Base-by-base conservation (phyloP, 2,329 filamentous ascomycete genomes). In the Basipetospora chlamydospora region DNA sequence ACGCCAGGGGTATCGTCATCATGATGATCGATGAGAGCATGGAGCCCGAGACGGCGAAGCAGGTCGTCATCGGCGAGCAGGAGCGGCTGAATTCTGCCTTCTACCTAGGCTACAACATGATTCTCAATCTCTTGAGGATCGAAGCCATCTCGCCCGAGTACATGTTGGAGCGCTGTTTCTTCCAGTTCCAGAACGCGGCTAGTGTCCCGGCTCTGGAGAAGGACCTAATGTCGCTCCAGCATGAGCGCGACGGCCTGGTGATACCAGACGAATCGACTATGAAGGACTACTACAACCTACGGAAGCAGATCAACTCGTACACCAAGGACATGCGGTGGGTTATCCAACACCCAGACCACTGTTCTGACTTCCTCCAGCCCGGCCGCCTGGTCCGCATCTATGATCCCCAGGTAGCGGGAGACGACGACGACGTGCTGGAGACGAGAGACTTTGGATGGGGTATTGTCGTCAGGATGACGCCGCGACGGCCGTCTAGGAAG, bases 21-120 rank as follows among this genome's bases (percentile, higher is more conserved):
- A 96, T 98, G 85, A 96, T 98, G 88, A 82, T 98, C 43, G 81
- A 92, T 51, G 83, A 92, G 56, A 85, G 90, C 61, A 88, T 98
- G 64, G 90, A 98, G 50, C 90, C 90, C 2, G 77, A 84, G 2
- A 77, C 80, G n/a, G 88, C 90, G 28, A 93, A 93, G 59, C 79
- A 83, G 44, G 95, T 98, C 47, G 90, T 98, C 10, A 85, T 90
- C 37, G 90, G 90, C 46, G 82, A 95, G 52, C 90, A 98, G 56
- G 92, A 98, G 57, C 86, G 87, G 46, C 76, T 98, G 21, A 96
- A 96, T 59, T 96, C 90, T 3, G 90, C 90, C 2, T 98, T 98
- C 60, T 84, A 98, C 54, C 70, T 98, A 12, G 87, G 90, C 22
- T 98, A 98, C 67, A 98, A 98, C 63, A 98, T 98, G 90, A 84